Percentiles rank a stretch among this genome's conserved stretches.
These are phyloP conservation scores for Stephania yunnanensis DNA, from an alignment of 164 flowering plant species.

Conservation along the genomic window DNA sequence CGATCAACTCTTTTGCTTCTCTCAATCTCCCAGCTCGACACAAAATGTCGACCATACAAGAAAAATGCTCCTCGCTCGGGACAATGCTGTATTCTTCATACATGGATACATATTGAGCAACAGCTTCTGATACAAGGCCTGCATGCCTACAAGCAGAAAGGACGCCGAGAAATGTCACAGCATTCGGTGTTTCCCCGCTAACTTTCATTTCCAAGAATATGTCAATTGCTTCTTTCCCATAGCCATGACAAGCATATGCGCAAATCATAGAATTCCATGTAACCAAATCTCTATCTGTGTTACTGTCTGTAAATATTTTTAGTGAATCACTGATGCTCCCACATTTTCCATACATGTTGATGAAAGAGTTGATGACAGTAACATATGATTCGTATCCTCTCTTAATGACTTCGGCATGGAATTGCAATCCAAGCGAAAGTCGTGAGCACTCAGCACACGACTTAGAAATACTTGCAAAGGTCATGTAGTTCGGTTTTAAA, in stretches of 20 bases:
- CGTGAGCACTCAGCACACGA: conserved; percentile 16
- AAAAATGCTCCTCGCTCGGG: conserved; percentile 26
- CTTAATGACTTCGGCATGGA: conserved; percentile 25
- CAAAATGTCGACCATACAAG: conserved; percentile 26
- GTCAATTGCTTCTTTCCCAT: conserved; percentile 23
- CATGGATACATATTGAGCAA: conserved; percentile 17
- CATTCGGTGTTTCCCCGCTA: conserved; percentile 18
- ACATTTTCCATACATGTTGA: conserved; percentile 25
- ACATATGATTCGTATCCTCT: conserved; percentile 18
- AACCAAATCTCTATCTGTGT: conserved; percentile 20
- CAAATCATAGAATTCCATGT: conserved; percentile 28
- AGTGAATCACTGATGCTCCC: conserved; percentile 19
- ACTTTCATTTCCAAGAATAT: conserved; percentile 21
- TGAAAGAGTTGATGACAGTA: conserved; percentile 18
- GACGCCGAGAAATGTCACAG: conserved; percentile 20
- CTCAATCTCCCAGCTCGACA: conserved; percentile 19
- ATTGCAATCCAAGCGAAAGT: conserved; percentile 18
- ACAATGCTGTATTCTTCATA: conserved; percentile 16
- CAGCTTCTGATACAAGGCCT: conserved; percentile 23
- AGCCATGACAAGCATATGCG: conserved; percentile 26
- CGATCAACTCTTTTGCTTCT: conserved; percentile 26
- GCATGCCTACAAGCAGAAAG: conserved; percentile 27
- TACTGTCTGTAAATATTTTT: conserved; percentile 17
- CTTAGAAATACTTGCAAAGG: conserved; percentile 27
- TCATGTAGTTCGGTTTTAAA: conserved; percentile 21